These are phyloP conservation scores for Aspergillus oerlinghausenensis DNA, from an alignment of 2,329 filamentous ascomycete species.

Conservation along the genomic window DNA sequence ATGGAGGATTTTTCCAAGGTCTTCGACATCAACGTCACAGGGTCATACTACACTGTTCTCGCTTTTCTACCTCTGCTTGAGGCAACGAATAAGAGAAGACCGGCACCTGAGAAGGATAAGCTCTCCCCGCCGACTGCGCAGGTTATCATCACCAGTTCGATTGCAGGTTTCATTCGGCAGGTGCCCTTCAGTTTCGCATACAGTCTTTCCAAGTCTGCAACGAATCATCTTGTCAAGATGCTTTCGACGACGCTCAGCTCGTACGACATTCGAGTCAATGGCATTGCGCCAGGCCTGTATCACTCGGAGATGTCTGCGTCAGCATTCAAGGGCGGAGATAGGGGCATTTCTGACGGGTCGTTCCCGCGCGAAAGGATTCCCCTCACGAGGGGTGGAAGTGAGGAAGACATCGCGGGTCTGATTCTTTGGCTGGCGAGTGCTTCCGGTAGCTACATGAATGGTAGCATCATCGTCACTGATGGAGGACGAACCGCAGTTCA, in stretches of 20 bases:
- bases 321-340: constrained; percentile 41
- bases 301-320: constrained; percentile 57
- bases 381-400: constrained; percentile 55
- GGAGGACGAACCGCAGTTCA: constrained; percentile 57
- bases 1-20: constrained; percentile 34
- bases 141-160: constrained; percentile 45
- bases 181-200: constrained; percentile 42
- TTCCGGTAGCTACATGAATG: constrained; percentile 64
- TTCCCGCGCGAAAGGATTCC: constrained; percentile 49
- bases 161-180: constrained; percentile 41
- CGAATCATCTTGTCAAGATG: constrained; percentile 48
- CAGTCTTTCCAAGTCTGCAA: constrained; percentile 43
- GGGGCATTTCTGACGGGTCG: constrained; percentile 35
- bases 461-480: constrained; percentile 58
- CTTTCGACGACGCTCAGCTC: constrained; percentile 40
- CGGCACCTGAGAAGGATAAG: constrained; percentile 23
- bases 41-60: constrained; percentile 38
- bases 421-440: constrained; percentile 62
- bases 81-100: constrained; percentile 38
- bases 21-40: constrained; percentile 37
- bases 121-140: constrained; percentile 36
- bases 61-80: constrained; percentile 41
- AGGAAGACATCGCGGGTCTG: constrained; percentile 61
- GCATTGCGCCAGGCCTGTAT: constrained; percentile 52
- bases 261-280: constrained; percentile 46